Evolutionary conservation across 108 stramenopile genomes (phyloP), one percentile per base, ranked within the genome.

Genomic region (Skeletonema costatum): DNA sequence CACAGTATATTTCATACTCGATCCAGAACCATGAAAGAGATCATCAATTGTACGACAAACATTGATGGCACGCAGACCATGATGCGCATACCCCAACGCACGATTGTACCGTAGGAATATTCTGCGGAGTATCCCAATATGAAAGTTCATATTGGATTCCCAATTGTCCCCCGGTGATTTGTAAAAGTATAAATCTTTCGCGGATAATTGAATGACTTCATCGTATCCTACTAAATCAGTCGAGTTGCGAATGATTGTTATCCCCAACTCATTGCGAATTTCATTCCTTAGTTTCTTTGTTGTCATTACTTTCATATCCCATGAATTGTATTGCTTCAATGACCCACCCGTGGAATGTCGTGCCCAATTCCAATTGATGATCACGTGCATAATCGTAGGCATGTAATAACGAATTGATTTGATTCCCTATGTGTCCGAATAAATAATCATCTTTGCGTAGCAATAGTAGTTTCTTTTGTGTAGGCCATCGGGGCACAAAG

Each of bases 331-430:
- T 53, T 4, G 60, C 38, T 10, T 73, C 56, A 59, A 78, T 71
- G 21, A 70, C 71, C 78, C 78, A 78, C 13, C 71, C 66, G 19
- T 78, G 70, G 21, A 71, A 65, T 14, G 71, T 66, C 5, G 66
- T 51, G 19, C 78, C 78, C 32, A 78, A 32, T 3, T 78, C 64
- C 31, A 72, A 66, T 19, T 71, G 53, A 56, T 78, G 32, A 19
- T 78, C 69, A 32, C 78, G 71, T 36, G 78, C 78, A 46, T 66
- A 78, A 56, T 67, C 66, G 42, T 67, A 78, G 19, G 78, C 78
- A 32, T 78, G 78, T 1, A 78, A 32, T 9, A 78, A 33, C 11
- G 71, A 56, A 39, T 71, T 66, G 12, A 78, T 60, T 48, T 71
- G 78, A 72, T 68, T 78, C 17, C 78, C 78, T 4, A 71, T 71